Conservation (phyloP, 1,284 basidiomycete genomes). For the Ceratobasidium sp. region DNA sequence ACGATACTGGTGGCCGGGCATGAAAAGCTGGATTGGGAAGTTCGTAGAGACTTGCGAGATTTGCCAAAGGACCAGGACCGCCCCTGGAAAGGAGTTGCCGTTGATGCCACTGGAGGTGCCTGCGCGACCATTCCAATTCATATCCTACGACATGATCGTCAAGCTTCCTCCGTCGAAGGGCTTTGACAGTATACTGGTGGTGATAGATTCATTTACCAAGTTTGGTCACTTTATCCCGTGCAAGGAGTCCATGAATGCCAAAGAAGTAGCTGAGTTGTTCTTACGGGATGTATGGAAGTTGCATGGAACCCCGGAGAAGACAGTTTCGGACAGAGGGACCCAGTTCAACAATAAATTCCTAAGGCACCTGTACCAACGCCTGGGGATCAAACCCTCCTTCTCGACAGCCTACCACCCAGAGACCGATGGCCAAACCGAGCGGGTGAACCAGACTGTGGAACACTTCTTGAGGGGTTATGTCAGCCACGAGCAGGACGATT, state of each 20-base stretch:
- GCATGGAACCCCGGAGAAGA: conserved; percentile 46
- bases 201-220: conserved; percentile 55
- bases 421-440: conserved; percentile 54
- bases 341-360: conserved; percentile 49
- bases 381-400: conserved; percentile 43
- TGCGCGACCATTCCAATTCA: conserved; percentile 49
- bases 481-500: conserved; percentile 46
- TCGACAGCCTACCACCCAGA: conserved; percentile 52
- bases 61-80: conserved; percentile 52
- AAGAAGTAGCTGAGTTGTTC: conserved; percentile 10
- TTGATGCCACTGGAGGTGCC: conserved; percentile 47
- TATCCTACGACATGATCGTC: conserved; percentile 55
- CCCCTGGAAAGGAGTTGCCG: conserved; percentile 49
- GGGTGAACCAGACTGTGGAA: conserved; percentile 51
- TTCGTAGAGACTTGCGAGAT: conserved; percentile 48
- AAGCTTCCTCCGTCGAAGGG: conserved; percentile 50
- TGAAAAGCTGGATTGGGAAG: conserved; percentile 33
- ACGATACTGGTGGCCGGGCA: conserved; percentile 46
- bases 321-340: conserved; percentile 49
- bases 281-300: conserved; percentile 5
- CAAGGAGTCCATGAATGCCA: conserved; percentile 42
- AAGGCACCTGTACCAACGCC: conserved; percentile 38
- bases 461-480: conserved; percentile 45
- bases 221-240: conserved; percentile 50
- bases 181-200: conserved; percentile 53